Percentiles rank a stretch among this genome's conserved stretches.
Conservation (phyloP, 495 filamentous ascomycete genomes). For the Penicillium taxi region DNA sequence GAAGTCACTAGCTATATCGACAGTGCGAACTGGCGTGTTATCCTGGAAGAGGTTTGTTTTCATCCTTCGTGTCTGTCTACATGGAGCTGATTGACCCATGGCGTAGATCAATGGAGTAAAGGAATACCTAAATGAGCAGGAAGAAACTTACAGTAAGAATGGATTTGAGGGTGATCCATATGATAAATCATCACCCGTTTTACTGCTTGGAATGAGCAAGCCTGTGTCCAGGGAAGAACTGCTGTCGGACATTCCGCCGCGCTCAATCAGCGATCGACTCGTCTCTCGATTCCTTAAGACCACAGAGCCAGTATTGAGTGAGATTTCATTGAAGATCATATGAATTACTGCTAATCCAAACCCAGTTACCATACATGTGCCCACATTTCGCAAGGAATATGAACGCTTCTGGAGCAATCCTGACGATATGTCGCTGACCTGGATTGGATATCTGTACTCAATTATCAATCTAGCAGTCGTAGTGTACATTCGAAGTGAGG, state of each 20-base stretch:
- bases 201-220: conserved; percentile 35
- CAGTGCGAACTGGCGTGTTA: conserved; percentile 42
- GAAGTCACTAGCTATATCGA: conserved; percentile 43
- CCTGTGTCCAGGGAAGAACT: conserved; percentile 30
- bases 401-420: conserved; percentile 31
- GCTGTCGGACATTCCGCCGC: conserved; percentile 32
- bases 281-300: conserved; percentile 39
- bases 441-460: conserved; percentile 31
- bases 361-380: conserved; percentile 36
- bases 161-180: conserved; percentile 13
- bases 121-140: conserved; percentile 21
- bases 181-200: conserved; percentile 23
- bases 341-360: neutral
- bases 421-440: conserved; percentile 25
- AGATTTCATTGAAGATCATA: neutral
- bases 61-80: neutral
- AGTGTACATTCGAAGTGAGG: conserved; percentile 22
- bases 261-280: conserved; percentile 35
- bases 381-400: conserved; percentile 37
- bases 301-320: conserved; percentile 35
- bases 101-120: conserved; percentile 31
- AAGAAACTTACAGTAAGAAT: conserved; percentile 20
- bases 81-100: neutral
- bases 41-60: conserved; percentile 41
- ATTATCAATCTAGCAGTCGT: conserved; percentile 27